These are phyloP conservation scores for Trichomonas gallinae DNA, from an alignment of 208 protist species.

Conservation along the genomic window DNA sequence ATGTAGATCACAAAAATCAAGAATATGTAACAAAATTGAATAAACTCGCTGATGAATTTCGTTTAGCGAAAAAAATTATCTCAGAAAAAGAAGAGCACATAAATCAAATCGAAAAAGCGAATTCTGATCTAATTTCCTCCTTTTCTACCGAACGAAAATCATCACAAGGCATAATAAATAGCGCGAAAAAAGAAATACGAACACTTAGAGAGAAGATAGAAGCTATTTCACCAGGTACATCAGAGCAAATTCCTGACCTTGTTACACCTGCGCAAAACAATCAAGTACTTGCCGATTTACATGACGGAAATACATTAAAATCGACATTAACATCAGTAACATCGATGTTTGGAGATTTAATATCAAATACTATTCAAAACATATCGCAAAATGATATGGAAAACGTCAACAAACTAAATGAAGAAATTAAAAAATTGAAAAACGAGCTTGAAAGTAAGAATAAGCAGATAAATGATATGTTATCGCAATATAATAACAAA, in stretches of 20 bases:
- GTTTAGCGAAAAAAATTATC: not conserved
- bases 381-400: not conserved
- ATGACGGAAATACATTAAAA: not conserved
- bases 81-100: not conserved
- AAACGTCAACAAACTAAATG: not conserved
- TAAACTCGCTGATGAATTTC: not conserved
- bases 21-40: not conserved
- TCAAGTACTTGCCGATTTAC: not conserved
- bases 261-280: not conserved
- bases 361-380: not conserved
- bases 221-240: not conserved
- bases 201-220: not conserved
- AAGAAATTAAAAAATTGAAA: not conserved
- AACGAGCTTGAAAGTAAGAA: not conserved
- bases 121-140: not conserved
- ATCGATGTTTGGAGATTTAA: not conserved
- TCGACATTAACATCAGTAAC: not conserved
- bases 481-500: not conserved
- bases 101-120: not conserved
- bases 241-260: not conserved
- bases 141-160: not conserved
- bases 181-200: not conserved
- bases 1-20: not conserved
- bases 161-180: not conserved
- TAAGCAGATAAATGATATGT: not conserved